Evolutionary conservation across 305 asterid genomes (phyloP), one percentile per base, ranked within the genome.

Genomic region (Rubia peregrina): DNA sequence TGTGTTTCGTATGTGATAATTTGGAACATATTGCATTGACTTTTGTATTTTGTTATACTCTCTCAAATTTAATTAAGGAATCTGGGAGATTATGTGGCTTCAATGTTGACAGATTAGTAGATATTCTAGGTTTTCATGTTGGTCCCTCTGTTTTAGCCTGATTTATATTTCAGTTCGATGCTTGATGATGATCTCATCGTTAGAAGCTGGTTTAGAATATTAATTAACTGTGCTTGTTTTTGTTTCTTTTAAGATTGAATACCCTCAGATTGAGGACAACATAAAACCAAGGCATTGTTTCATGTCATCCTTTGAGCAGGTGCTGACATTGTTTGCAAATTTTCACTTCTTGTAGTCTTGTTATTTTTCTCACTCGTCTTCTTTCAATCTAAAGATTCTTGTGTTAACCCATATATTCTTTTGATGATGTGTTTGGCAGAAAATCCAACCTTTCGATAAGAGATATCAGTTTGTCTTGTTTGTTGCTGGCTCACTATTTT

Each of bases 221-320:
- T 17, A 14, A 14, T 33, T 53, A 40, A 51, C 22, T 40, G 49
- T 21, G 8, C 19, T 56, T 33, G n/a, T 17, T 12, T 0, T 57
- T n/a, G 13, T 12, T 57, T 36, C 33, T 41, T 64, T 64, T 48
- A 68, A 75, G 79, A 75, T 75, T 75, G 79, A 75, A 43, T 75
- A 75, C 61, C 79, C 79, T 30, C 75, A 75, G 55, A 75, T 75
- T 64, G 79, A 65, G 81, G 98, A 91, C 84, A 91, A 86, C 81
- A 83, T 92, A 19, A 94, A 90, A 84, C 99, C 99, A 22, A 88
- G 99, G 83, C 99, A 94, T 79, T 85, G 99, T 51, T 94, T 94
- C 76, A 94, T 91, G 99, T 94, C 98, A 68, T 90, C 98, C 46
- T 94, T 86, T 79, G 99, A 94, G 85, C 97, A 93, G 97, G 98